These are phyloP conservation scores for Xylariaceae sp. DNA, from an alignment of 2,329 filamentous ascomycete species.

Conservation along the genomic window DNA sequence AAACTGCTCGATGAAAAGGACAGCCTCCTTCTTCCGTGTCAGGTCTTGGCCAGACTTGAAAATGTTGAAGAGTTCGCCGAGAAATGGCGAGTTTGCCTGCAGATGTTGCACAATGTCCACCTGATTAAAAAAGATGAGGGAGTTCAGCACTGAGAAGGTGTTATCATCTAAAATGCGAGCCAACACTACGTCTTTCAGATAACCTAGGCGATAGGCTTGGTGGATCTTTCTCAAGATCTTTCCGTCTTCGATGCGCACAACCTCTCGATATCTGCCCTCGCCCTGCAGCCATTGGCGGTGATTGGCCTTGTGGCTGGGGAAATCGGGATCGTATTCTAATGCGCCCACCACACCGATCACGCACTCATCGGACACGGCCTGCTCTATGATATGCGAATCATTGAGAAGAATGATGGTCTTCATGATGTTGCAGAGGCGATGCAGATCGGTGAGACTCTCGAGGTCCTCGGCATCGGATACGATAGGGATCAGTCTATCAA, in stretches of 20 bases:
- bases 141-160: conserved; percentile 96
- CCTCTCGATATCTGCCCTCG: conserved; percentile 90
- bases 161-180: conserved; percentile 95
- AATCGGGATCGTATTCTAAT: conserved; percentile 96
- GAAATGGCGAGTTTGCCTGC: conserved; percentile 74
- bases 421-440: conserved; percentile 95
- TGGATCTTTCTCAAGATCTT: conserved; percentile 87
- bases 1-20: conserved; percentile 95
- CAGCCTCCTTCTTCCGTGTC: conserved; percentile 85
- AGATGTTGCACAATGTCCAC: conserved; percentile 96
- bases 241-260: conserved; percentile 85
- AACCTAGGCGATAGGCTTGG: conserved; percentile 91
- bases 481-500: conserved; percentile 79
- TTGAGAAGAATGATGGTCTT: conserved; percentile 94
- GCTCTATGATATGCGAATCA: conserved; percentile 91
- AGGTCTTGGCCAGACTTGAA: conserved; percentile 68
- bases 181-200: conserved; percentile 96
- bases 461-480: conserved; percentile 89
- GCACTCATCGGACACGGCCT: conserved; percentile 84
- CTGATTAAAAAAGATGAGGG: conserved; percentile 98
- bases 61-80: conserved; percentile 84
- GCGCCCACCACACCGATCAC: conserved; percentile 92
- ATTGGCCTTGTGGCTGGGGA: conserved; percentile 95
- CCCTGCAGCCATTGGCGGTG: conserved; percentile 90
- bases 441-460: conserved; percentile 81